Base-by-base conservation (phyloP, 2,329 filamentous ascomycete genomes). In the Aspergillus fischeri region DNA sequence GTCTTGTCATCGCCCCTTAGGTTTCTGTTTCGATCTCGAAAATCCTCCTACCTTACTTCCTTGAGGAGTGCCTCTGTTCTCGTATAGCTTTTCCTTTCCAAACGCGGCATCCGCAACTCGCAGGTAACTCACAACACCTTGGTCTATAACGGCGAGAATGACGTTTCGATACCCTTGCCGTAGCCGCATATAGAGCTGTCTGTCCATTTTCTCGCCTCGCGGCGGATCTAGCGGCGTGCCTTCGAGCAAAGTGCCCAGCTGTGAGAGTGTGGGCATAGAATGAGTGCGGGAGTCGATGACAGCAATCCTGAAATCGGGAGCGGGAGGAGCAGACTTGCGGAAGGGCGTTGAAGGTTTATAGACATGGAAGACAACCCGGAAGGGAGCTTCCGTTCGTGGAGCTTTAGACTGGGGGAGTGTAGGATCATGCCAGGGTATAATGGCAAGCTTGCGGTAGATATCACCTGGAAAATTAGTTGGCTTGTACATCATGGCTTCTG, bases 61-160 rank as follows among this genome's bases (percentile, higher is more conserved):
- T n/a, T 60, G 61, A 10, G 65, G 60, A 20, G 58, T 55, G 49
- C 64, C 65, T 50, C 67, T 67, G 27, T 68, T 63, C 67, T 87
- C 84, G 66, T 86, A 91, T 41, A 96, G 68, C 71, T 77, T 85
- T 73, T 96, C 91, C 60, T 85, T 83, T 0, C 81, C 87, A 74
- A 97, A 97, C 0, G 87, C 87, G 10, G 86, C 86, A 77, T 97
- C 92, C 1, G 84, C 86, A 57, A 97, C 81, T 25, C 90, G 80
- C 67, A 97, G 80, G 70, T 93, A 97, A 72, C 93, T 97, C 49
- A 92, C 88, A 24, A 97, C 82, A 0, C 94, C 94, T 61, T 91
- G 84, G 71, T 97, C 94, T 35, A 97, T 92, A 2, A 97, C 84
- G 0, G 92, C 94, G 25, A 99, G 72, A 35, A 97, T 80, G 32